Percentiles rank a stretch among this genome's conserved stretches.
phyloP scores from a whole-genome alignment of 495 filamentous ascomycete species.

The Penicillium desertorum region DNA sequence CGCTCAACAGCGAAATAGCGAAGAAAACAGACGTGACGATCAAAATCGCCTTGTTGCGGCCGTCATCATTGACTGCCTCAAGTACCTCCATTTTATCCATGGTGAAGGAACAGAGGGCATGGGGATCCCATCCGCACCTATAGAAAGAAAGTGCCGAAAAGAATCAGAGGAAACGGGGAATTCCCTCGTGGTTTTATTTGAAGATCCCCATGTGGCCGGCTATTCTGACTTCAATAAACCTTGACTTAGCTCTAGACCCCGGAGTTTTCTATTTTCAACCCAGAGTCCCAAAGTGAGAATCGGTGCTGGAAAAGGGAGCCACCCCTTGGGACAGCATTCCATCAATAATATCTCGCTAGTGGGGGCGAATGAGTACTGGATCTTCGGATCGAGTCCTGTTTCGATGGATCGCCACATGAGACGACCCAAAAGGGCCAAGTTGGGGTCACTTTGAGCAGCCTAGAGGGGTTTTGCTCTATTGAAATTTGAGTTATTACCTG shows the following conservation, averaged over 20 bases:
- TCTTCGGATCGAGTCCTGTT: slow-evolving; percentile 21
- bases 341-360: slow-evolving; percentile 6
- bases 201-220: slow-evolving; percentile 17
- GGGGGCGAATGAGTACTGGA: slow-evolving; percentile 19
- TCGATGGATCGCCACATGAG: slow-evolving; percentile 17
- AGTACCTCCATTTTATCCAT: slow-evolving; percentile 15
- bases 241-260: slow-evolving; percentile 15
- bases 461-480: background rate
- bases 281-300: slow-evolving; percentile 1
- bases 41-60: slow-evolving; percentile 29
- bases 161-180: background rate
- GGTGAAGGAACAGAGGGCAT: slow-evolving; percentile 6
- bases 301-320: background rate
- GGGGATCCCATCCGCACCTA: slow-evolving; percentile 15
- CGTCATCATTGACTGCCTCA: slow-evolving; percentile 18
- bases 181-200: slow-evolving; percentile 22
- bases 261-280: background rate
- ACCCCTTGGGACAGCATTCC: background rate
- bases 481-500: background rate
- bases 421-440: background rate
- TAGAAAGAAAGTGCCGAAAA: background rate
- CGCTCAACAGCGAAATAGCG: slow-evolving; percentile 27
- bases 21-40: slow-evolving; percentile 36
- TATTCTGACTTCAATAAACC: slow-evolving; percentile 13
- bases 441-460: background rate